These are phyloP conservation scores for Cryptosporidium sp. DNA, from an alignment of 169 alveolate genomes.

Conservation along the genomic window DNA sequence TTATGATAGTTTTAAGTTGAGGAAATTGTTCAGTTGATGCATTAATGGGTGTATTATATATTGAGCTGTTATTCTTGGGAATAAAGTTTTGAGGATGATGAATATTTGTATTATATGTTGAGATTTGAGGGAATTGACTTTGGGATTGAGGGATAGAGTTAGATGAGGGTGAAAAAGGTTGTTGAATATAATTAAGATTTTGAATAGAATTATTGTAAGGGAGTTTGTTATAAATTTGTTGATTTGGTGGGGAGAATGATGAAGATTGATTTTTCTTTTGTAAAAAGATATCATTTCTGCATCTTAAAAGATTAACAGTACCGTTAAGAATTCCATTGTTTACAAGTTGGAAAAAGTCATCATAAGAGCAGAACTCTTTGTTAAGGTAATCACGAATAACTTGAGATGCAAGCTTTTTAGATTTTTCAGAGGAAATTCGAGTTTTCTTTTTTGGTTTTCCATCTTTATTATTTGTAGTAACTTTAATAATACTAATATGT, in stretches of 20 bases:
- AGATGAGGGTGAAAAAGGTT: conserved; percentile 4
- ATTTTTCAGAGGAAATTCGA: conserved; percentile 31
- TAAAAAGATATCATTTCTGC: conserved; percentile 58
- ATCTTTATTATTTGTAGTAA: conserved; percentile 16
- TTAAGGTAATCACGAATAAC: conserved; percentile 41
- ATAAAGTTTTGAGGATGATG: background rate
- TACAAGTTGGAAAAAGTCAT: conserved; percentile 38
- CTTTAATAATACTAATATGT: conserved; percentile 67
- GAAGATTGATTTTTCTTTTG: conserved; percentile 9
- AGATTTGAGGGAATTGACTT: background rate
- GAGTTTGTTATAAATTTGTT: background rate
- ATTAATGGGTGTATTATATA: conserved; percentile 20
- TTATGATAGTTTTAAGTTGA: background rate
- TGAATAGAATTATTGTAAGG: background rate
- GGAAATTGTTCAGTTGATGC: conserved; percentile 31
- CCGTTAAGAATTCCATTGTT: conserved; percentile 47
- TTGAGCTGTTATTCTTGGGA: background rate
- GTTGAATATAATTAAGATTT: background rate
- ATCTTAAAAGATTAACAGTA: conserved; percentile 41
- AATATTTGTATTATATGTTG: background rate
- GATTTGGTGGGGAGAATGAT: background rate
- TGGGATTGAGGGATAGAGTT: background rate
- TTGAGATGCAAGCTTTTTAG: conserved; percentile 29
- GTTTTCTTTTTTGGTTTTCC: conserved; percentile 20
- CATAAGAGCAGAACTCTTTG: conserved; percentile 42